A percentile compares a stretch with the other conserved stretches of the same genome.
Evolutionary conservation across 805 yeast species (phyloP).

Genomic region (Millerozyma miso): DNA sequence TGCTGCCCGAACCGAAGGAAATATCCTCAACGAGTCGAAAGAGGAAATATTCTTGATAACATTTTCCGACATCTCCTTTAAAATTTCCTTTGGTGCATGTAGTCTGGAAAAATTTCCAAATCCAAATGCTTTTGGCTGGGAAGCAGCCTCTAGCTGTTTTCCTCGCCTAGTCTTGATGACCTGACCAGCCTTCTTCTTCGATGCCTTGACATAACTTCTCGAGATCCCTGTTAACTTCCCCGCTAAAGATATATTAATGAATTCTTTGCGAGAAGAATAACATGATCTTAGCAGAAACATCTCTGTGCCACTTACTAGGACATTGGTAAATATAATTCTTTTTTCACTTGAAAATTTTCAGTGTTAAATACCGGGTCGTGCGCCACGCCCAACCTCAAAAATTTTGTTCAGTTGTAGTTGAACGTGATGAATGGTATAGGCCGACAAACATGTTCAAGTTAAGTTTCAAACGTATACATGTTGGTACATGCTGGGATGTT

Average conservation of each 20-base stretch:
- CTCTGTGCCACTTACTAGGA: neutral
- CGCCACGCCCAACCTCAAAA: neutral
- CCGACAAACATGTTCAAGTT: neutral
- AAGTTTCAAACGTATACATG: neutral
- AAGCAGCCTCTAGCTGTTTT: constrained; percentile 4
- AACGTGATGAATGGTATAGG: neutral
- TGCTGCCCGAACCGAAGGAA: constrained; percentile 63
- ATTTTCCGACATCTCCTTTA: constrained; percentile 27
- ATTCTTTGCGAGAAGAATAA: neutral
- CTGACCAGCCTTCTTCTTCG: constrained; percentile 2
- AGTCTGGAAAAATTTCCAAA: constrained; percentile 51
- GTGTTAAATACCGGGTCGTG: neutral
- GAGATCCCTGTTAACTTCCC: neutral
- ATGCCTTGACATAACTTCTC: constrained; percentile 1
- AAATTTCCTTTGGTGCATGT: constrained; percentile 35
- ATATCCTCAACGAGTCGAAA: constrained; percentile 63
- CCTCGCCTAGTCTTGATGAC: constrained; percentile 1
- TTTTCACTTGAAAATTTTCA: neutral
- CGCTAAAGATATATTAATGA: neutral
- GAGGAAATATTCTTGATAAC: constrained; percentile 46
- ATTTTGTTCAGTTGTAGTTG: neutral
- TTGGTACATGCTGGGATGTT: neutral
- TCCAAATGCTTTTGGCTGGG: constrained; percentile 9
- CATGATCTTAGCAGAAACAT: neutral
- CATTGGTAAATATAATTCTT: neutral